Evolutionary conservation across 2,329 filamentous ascomycete genomes (phyloP).

Genomic region (Knoxdaviesia capensis): DNA sequence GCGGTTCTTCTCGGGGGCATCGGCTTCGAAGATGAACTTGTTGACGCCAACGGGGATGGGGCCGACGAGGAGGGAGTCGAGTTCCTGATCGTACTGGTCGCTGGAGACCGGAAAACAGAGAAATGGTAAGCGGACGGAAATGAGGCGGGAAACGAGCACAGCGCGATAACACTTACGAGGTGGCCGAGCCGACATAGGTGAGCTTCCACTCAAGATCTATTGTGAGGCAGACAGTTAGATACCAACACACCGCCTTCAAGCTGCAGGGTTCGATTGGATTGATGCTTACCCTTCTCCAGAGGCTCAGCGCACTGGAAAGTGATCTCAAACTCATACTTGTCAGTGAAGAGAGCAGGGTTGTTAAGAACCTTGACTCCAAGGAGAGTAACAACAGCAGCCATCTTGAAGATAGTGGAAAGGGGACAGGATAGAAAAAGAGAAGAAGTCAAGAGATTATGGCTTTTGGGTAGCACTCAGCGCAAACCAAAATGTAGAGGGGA

Average conservation of each 20-base stretch:
- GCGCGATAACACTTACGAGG: conserved; percentile 45
- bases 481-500: conserved; percentile 1
- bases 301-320: conserved; percentile 95
- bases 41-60: conserved; percentile 96
- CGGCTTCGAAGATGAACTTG: conserved; percentile 96
- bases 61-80: conserved; percentile 88
- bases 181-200: conserved; percentile 95
- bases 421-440: conserved; percentile 2
- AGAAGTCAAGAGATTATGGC: conserved; percentile 1
- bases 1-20: conserved; percentile 70
- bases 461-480: not conserved
- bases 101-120: conserved; percentile 22
- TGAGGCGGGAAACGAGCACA: conserved; percentile 2
- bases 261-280: not conserved
- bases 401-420: conserved; percentile 3
- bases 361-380: conserved; percentile 91
- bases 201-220: conserved; percentile 97
- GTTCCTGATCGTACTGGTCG: conserved; percentile 94
- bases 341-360: conserved; percentile 87
- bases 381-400: conserved; percentile 89
- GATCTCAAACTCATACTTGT: conserved; percentile 93
- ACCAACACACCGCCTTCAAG: not conserved
- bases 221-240: conserved; percentile 6
- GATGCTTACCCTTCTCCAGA: conserved; percentile 60
- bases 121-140: conserved; percentile 6